Evolutionary conservation across 768 basidiomycete genomes (phyloP).

Genomic region (Lactarius sp.): DNA sequence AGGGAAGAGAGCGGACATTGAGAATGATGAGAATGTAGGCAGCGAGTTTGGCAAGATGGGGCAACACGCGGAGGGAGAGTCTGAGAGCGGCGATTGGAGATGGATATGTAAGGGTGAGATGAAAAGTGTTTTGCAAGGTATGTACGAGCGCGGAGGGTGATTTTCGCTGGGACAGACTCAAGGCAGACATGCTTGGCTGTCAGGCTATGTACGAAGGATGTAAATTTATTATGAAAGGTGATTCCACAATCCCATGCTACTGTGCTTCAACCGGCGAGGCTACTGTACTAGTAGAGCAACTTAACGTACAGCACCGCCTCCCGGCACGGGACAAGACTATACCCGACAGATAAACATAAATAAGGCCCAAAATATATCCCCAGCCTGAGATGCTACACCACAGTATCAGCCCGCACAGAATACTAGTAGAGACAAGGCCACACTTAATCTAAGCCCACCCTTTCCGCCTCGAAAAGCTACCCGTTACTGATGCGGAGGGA

Average conservation of each 20-base stretch:
- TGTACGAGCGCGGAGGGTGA: not conserved
- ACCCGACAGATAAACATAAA: too few species aligned
- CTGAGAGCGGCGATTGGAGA: not conserved
- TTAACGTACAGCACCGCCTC: too few species aligned
- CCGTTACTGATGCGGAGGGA: not conserved
- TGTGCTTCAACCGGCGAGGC: too few species aligned
- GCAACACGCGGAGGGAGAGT: slow-evolving; percentile 5
- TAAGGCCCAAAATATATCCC: too few species aligned
- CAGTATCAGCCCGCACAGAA: too few species aligned
- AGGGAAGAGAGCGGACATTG: slow-evolving; percentile 16
- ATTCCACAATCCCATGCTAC: too few species aligned
- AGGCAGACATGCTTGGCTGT: not conserved
- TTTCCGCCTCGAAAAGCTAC: not conserved
- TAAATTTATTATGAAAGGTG: slow-evolving; percentile 15
- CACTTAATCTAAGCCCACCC: not conserved
- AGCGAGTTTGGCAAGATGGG: slow-evolving; percentile 9
- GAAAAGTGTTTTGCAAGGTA: not conserved
- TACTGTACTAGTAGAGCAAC: too few species aligned
- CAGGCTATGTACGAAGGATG: not conserved
- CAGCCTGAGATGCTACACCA: too few species aligned
- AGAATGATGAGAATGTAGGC: slow-evolving; percentile 7
- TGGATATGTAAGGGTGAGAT: not conserved
- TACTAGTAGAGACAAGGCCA: not conserved
- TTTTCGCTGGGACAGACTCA: not conserved
- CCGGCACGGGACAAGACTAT: too few species aligned